Evolutionary conservation across 495 filamentous ascomycete genomes (phyloP).

Genomic region (Penicillium maclennaniae): DNA sequence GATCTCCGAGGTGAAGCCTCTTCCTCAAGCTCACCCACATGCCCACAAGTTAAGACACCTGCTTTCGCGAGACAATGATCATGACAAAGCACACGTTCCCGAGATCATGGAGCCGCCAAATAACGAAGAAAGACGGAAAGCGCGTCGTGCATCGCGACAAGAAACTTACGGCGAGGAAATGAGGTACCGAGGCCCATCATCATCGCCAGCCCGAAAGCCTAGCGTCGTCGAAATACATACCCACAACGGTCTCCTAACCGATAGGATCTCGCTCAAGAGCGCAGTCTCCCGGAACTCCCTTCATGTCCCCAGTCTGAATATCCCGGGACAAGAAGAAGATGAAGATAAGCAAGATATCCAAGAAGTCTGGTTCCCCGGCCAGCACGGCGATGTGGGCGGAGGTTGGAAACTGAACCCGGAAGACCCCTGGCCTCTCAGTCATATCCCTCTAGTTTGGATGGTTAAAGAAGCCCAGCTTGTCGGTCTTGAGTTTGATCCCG

Average conservation of each 20-base stretch:
- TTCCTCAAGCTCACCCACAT: not conserved
- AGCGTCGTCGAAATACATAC: slow-evolving; percentile 4
- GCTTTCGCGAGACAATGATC: slow-evolving; percentile 1
- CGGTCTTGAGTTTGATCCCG: slow-evolving; percentile 62
- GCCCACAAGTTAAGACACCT: slow-evolving; percentile 7
- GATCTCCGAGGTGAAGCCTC: slow-evolving; percentile 51
- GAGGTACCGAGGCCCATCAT: slow-evolving; percentile 13
- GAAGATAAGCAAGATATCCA: slow-evolving; percentile 68
- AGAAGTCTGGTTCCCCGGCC: slow-evolving; percentile 78
- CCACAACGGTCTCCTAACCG: slow-evolving; percentile 2
- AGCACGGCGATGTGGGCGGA: slow-evolving; percentile 75
- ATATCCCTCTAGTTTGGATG: slow-evolving; percentile 77
- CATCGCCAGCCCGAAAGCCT: slow-evolving; percentile 2
- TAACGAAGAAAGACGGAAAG: not conserved
- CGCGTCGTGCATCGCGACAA: not conserved
- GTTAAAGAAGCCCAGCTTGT: slow-evolving; percentile 68
- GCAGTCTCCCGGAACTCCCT: slow-evolving; percentile 8
- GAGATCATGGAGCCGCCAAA: slow-evolving; percentile 7
- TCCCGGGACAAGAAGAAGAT: slow-evolving; percentile 17
- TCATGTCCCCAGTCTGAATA: slow-evolving; percentile 3
- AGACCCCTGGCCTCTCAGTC: slow-evolving; percentile 56
- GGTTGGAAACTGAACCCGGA: slow-evolving; percentile 63
- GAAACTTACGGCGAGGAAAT: slow-evolving; percentile 1
- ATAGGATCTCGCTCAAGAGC: slow-evolving; percentile 11
- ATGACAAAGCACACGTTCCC: slow-evolving; percentile 9